Evolutionary conservation across 495 filamentous ascomycete genomes (phyloP).

Genomic region (Hyphodiscus hymeniophilus): DNA sequence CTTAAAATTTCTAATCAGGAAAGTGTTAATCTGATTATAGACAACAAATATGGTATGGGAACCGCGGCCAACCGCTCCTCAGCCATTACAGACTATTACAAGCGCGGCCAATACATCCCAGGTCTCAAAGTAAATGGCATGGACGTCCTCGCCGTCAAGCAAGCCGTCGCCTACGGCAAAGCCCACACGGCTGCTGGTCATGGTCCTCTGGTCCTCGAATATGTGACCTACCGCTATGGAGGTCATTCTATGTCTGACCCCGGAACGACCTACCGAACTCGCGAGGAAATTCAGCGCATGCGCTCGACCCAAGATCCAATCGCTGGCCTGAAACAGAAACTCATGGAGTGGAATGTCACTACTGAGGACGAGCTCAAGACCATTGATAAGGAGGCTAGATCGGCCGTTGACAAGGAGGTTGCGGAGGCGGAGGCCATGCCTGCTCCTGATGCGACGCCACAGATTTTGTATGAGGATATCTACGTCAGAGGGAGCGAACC

Average conservation of each 20-base stretch:
- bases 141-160: slow-evolving; percentile 97
- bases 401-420: slow-evolving; percentile 81
- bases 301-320: slow-evolving; percentile 97
- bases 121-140: slow-evolving; percentile 99
- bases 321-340: slow-evolving; percentile 93
- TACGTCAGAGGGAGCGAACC: slow-evolving; percentile 92
- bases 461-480: slow-evolving; percentile 93
- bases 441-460: slow-evolving; percentile 61
- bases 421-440: slow-evolving; percentile 81
- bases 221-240: slow-evolving; percentile 98
- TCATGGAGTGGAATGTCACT: slow-evolving; percentile 88
- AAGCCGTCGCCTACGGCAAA: slow-evolving; percentile 87
- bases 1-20: not conserved
- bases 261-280: slow-evolving; percentile 96
- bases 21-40: too few species aligned
- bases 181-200: slow-evolving; percentile 71
- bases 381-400: slow-evolving; percentile 86
- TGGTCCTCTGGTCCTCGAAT: slow-evolving; percentile 93
- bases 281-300: slow-evolving; percentile 99
- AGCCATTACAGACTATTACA: slow-evolving; percentile 98
- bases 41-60: slow-evolving; percentile 99
- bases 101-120: slow-evolving; percentile 99
- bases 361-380: slow-evolving; percentile 94
- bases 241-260: slow-evolving; percentile 99
- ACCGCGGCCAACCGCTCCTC: slow-evolving; percentile 90